Evolutionary conservation across 192 early-diverging fungal species (phyloP).

Genomic region (Haplosporangium gracile): DNA sequence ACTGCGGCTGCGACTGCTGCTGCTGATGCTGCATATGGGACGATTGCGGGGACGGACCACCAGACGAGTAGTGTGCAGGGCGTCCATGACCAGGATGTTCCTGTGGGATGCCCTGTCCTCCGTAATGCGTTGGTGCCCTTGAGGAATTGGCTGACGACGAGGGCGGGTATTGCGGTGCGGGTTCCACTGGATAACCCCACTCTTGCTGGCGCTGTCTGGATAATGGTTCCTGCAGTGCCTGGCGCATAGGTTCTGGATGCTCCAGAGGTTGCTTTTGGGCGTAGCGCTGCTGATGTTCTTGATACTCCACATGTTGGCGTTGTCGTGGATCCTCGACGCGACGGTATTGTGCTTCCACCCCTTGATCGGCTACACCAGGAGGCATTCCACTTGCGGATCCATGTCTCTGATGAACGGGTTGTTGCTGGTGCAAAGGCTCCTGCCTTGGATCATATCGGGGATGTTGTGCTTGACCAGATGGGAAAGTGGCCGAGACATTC

Average conservation of each 20-base stretch:
- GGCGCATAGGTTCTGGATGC: neutral
- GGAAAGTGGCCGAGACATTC: neutral
- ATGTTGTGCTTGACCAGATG: neutral
- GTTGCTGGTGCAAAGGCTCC: neutral
- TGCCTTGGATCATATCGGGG: constrained; percentile 12
- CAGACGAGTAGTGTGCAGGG: neutral
- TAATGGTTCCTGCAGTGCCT: neutral
- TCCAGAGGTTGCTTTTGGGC: constrained; percentile 6
- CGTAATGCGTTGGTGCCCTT: neutral
- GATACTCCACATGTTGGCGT: constrained; percentile 15
- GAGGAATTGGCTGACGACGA: neutral
- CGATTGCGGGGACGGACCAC: neutral
- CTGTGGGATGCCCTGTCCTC: neutral
- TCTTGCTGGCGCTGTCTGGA: constrained; percentile 7
- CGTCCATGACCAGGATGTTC: neutral
- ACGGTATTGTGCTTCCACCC: neutral
- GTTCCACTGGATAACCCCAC: constrained; percentile 17
- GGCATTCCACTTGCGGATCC: neutral
- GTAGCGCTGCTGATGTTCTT: constrained; percentile 14
- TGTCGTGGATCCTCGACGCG: constrained; percentile 13
- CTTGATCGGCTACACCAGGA: neutral
- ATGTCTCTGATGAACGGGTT: constrained; percentile 20
- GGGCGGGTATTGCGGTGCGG: neutral
- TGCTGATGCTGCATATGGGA: neutral
- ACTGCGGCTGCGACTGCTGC: constrained; percentile 5